Conservation (phyloP, 2,329 filamentous ascomycete species). For the Akanthomyces dipterigenus region DNA sequence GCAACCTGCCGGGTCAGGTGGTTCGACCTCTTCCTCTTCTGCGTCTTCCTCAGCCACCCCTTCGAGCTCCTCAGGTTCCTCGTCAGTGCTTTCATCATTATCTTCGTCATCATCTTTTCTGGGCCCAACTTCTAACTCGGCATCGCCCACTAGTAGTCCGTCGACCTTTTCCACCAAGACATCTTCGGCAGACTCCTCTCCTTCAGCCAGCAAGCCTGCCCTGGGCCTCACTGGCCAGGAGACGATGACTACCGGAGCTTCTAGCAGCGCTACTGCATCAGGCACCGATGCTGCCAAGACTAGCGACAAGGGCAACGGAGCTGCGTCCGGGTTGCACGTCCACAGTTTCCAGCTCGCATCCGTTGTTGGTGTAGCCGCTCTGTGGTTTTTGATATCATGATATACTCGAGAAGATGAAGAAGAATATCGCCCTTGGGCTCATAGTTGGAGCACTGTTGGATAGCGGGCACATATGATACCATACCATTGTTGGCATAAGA, state of each 20-base stretch:
- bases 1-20: conserved; percentile 2
- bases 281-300: conserved; percentile 3
- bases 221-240: conserved; percentile 20
- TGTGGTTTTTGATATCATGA: background rate
- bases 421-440: background rate
- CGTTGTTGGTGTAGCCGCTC: background rate
- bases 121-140: conserved; percentile 8
- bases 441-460: background rate
- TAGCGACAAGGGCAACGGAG: conserved; percentile 3
- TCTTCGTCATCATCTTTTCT: background rate
- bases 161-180: background rate
- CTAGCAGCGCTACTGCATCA: background rate
- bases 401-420: background rate
- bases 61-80: background rate
- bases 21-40: conserved; percentile 2
- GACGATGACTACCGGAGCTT: conserved; percentile 3
- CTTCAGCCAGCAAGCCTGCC: conserved; percentile 10
- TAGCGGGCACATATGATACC: conserved; percentile 9
- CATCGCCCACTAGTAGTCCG: conserved; percentile 6
- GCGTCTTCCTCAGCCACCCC: background rate
- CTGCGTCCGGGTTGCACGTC: background rate
- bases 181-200: background rate
- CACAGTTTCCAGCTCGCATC: background rate
- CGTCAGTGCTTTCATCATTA: conserved; percentile 12
- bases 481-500: conserved; percentile 6